Base-by-base conservation (phyloP, 2,329 filamentous ascomycete species). In the Penicillium vulpinum region DNA sequence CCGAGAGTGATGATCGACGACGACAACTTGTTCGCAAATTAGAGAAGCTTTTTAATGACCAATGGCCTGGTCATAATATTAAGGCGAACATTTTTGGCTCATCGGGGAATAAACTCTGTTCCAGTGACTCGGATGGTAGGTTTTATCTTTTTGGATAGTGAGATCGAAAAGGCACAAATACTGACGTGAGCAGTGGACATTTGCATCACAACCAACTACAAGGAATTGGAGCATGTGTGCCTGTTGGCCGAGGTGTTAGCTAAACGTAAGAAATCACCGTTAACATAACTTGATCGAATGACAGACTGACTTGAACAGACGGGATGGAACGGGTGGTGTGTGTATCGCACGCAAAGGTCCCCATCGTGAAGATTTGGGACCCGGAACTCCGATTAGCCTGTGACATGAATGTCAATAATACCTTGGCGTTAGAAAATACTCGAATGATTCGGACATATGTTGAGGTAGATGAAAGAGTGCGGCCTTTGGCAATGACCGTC, bases 341-440 rank as follows among this genome's bases (percentile, higher is more conserved):
- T 73, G 91, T 97, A 51, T 91, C 91, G 28, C 90, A 89, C 40
- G 94, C 94, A 58, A 97, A 97, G 76, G 94, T 99, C 15, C 93
- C 94, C 4, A 99, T 99, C 69, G 94, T 99, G 66, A 97, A 97
- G 79, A 90, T 96, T 54, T 99, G 94, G 92, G 94, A 99, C 73
- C 94, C 94, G 3, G 91, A 96, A 73, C 81, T 97, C 56, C 81
- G 88, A 62, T 81, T 99, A 49, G 90, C 92, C 16, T 97, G 92
- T 74, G 94, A 99, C 72, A 94, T 99, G 88, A 99, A 99, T 67
- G 92, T 99, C 77, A 99, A 99, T 79, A 99, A 97, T 68, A 94
- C 92, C 0, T 77, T 95, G 51, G 94, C 94, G 4, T 80, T 99
- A 59, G 92, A 97, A 74, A 99, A 99, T 70, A 99, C 94, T 15